phyloP scores from a whole-genome alignment of 1,284 basidiomycete genomes.

The Cystobasidium slooffiae region DNA sequence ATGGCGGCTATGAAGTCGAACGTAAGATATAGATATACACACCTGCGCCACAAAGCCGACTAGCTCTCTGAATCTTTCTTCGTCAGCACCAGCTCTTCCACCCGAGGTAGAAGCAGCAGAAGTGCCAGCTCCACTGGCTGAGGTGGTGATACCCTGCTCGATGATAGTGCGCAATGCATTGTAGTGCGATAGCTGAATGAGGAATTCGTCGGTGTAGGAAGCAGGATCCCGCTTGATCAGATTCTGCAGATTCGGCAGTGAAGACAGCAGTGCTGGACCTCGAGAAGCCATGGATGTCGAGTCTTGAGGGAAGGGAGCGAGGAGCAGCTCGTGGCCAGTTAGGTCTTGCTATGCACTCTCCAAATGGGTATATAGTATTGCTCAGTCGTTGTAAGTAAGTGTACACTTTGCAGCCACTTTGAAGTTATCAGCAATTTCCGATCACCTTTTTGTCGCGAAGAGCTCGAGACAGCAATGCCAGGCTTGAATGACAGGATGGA shows the following conservation, averaged over 20 bases:
- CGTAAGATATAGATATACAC: conserved; percentile 45
- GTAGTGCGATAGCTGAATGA: conserved; percentile 99
- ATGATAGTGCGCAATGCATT: conserved; percentile 84
- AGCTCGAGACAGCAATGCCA: neutral
- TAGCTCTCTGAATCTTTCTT: conserved; percentile 81
- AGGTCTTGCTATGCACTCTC: neutral
- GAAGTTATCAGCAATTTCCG: neutral
- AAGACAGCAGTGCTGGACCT: conserved; percentile 60
- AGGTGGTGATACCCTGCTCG: conserved; percentile 59
- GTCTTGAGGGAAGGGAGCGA: neutral
- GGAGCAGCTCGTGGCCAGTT: neutral
- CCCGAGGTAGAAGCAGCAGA: conserved; percentile 41
- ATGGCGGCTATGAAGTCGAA: too few relatives aligned
- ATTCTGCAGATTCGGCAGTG: conserved; percentile 79
- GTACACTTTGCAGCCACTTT: conserved; percentile 3
- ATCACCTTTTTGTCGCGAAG: too few relatives aligned
- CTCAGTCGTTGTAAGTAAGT: neutral
- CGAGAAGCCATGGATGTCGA: conserved; percentile 34
- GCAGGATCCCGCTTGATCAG: conserved; percentile 88
- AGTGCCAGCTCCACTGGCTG: conserved; percentile 42
- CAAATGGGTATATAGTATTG: neutral
- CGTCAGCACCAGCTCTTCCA: conserved; percentile 63
- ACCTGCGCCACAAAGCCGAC: conserved; percentile 84
- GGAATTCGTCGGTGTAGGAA: conserved; percentile 92
- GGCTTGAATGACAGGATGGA: neutral